These are phyloP conservation scores for Ophiognomonia clavigignenti-juglandacearum DNA, from an alignment of 2,329 filamentous ascomycete genomes.

Conservation along the genomic window DNA sequence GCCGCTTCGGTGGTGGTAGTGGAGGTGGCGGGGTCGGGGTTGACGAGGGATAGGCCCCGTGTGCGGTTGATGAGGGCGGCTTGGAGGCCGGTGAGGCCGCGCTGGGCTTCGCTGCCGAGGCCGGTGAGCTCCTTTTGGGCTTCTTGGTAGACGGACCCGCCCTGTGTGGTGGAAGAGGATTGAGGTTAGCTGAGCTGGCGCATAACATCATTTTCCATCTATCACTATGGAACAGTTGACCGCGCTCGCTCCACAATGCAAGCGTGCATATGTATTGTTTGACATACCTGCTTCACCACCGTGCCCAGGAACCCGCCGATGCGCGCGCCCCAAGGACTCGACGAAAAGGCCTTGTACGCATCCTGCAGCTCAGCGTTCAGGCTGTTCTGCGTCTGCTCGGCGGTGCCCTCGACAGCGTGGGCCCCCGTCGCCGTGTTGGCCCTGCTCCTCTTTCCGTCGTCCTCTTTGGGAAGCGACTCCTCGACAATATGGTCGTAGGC, in stretches of 20 bases:
- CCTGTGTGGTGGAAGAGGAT: conserved; percentile 37
- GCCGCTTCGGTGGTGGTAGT: no score
- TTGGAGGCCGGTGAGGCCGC: conserved; percentile 69
- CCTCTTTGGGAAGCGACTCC: conserved; percentile 62
- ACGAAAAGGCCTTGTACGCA: conserved; percentile 89
- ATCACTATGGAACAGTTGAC: no score
- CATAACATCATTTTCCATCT: background rate
- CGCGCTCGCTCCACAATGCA: no score
- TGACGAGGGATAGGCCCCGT: conserved; percentile 63
- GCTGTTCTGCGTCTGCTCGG: conserved; percentile 43
- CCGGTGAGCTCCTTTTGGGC: conserved; percentile 78
- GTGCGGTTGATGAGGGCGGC: conserved; percentile 68
- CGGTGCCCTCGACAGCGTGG: conserved; percentile 20
- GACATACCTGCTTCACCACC: conserved; percentile 93
- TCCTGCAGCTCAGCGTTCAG: conserved; percentile 89
- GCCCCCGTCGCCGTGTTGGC: conserved; percentile 4
- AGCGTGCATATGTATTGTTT: no score
- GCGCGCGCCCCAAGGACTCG: conserved; percentile 83
- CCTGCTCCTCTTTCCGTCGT: conserved; percentile 39
- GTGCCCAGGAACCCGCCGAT: conserved; percentile 85
- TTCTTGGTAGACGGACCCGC: conserved; percentile 78
- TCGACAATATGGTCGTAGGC: conserved; percentile 97
- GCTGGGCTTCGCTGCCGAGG: conserved; percentile 75
- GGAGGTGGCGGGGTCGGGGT: conserved; percentile 22
- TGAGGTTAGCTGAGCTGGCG: background rate